These are phyloP conservation scores for Phytophthora chlamydospora DNA, from an alignment of 352 stramenopile species.

Conservation along the genomic window DNA sequence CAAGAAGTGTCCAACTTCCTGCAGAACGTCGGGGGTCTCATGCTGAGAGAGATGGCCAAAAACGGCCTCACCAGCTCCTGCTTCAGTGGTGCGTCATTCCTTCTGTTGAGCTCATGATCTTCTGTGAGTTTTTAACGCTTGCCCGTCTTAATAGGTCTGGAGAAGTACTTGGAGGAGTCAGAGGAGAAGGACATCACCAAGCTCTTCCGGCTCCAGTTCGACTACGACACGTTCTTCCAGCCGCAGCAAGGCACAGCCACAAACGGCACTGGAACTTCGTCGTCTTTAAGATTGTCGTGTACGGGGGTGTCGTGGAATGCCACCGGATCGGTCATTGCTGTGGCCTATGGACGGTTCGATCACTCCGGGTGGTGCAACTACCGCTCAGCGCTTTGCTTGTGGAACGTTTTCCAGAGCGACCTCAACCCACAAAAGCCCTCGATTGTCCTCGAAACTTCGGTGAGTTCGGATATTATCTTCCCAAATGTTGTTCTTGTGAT, in stretches of 20 bases:
- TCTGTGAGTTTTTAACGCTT: background rate
- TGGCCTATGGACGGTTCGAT: slow-evolving; percentile 86
- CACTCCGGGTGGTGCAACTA: slow-evolving; percentile 90
- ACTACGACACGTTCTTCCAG: slow-evolving; percentile 77
- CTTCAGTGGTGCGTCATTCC: slow-evolving; percentile 42
- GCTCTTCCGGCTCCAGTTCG: slow-evolving; percentile 67
- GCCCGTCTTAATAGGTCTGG: slow-evolving; percentile 41
- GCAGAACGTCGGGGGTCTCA: slow-evolving; percentile 45
- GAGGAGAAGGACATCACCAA: slow-evolving; percentile 72
- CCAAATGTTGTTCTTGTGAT: no score
- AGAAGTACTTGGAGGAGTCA: slow-evolving; percentile 62
- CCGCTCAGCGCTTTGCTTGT: slow-evolving; percentile 83
- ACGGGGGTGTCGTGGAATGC: slow-evolving; percentile 89
- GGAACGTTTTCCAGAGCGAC: slow-evolving; percentile 85
- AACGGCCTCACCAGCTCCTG: slow-evolving; percentile 46
- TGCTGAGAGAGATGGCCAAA: slow-evolving; percentile 67
- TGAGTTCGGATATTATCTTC: no score
- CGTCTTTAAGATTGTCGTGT: slow-evolving; percentile 72
- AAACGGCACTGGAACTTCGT: slow-evolving; percentile 1
- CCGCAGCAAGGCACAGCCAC: slow-evolving; percentile 30
- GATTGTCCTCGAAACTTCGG: slow-evolving; percentile 81
- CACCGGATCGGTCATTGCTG: slow-evolving; percentile 82
- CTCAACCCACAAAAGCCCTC: slow-evolving; percentile 69
- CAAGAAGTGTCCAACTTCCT: slow-evolving; percentile 46
- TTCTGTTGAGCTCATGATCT: background rate